A percentile compares a stretch with the other conserved stretches of the same genome.
These are phyloP conservation scores for Vaccinium vitisidaea DNA, from an alignment of 148 eudicot species.

Conservation along the genomic window DNA sequence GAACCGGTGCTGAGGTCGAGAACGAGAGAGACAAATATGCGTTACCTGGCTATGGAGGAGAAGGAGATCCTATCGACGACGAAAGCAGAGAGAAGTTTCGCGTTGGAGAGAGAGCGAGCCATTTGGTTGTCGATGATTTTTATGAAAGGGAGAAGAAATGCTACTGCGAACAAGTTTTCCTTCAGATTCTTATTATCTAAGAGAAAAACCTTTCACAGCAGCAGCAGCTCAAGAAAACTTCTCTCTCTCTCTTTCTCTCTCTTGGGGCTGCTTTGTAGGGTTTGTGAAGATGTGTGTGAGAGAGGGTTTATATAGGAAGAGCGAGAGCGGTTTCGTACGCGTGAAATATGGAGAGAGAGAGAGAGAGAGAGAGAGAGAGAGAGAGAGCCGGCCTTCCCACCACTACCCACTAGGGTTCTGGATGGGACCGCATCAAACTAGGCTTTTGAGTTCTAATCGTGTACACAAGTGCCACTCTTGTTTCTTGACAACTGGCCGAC, in stretches of 20 bases:
- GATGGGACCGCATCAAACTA: neutral
- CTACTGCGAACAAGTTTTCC: conserved; percentile 11
- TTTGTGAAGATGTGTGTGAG: neutral
- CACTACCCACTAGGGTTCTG: neutral
- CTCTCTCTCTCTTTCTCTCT: neutral
- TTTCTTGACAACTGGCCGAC: neutral
- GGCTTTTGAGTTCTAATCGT: neutral
- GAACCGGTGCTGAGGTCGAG: neutral
- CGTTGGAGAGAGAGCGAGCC: conserved; percentile 51
- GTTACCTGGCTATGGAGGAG: conserved; percentile 27
- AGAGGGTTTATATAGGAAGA: conserved; percentile 25
- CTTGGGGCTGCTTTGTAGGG: neutral
- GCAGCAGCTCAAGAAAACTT: conserved; percentile 2
- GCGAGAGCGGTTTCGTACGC: neutral
- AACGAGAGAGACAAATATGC: neutral
- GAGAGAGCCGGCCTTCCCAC: no score
- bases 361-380: neutral
- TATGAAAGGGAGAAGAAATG: conserved; percentile 9
- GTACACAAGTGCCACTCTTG: neutral
- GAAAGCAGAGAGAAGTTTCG: conserved; percentile 46
- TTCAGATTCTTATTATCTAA: neutral
- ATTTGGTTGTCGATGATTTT: conserved; percentile 18
- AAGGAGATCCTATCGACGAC: conserved; percentile 38
- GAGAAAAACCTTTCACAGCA: conserved; percentile 13
- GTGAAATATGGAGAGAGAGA: neutral